phyloP scores from a whole-genome alignment of 1,139 yeast genomes.

The Debaryomyces sp. region DNA sequence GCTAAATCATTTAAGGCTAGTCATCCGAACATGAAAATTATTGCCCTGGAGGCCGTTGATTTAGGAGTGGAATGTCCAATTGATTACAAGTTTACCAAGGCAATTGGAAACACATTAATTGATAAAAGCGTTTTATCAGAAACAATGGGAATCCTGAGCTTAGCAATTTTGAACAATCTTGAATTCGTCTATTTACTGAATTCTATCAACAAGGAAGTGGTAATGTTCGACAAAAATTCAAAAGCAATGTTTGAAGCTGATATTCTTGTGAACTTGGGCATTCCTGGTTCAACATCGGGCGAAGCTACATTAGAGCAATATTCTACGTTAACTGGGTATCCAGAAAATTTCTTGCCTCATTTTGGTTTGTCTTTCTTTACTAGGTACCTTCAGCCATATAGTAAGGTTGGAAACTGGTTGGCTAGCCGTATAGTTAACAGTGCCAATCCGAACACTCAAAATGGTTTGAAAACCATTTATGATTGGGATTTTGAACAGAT shows the following conservation, averaged over 20 bases:
- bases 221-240: conserved; percentile 40
- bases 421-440: conserved; percentile 28
- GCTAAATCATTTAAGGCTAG: conserved; percentile 43
- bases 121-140: conserved; percentile 14
- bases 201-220: conserved; percentile 51
- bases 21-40: conserved; percentile 42
- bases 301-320: conserved; percentile 21
- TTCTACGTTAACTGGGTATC: conserved; percentile 40
- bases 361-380: conserved; percentile 41
- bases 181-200: conserved; percentile 50
- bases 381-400: conserved; percentile 40
- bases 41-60: conserved; percentile 40
- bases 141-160: conserved; percentile 20
- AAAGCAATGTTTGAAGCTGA: conserved; percentile 52
- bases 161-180: conserved; percentile 29
- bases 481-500: conserved; percentile 52
- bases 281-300: conserved; percentile 16
- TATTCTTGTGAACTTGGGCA: conserved; percentile 43
- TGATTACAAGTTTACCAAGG: conserved; percentile 26
- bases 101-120: conserved; percentile 19
- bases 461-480: conserved; percentile 37
- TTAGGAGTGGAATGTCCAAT: conserved; percentile 25
- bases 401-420: conserved; percentile 35
- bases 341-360: conserved; percentile 34
- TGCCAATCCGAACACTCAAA: conserved; percentile 10